These are phyloP conservation scores for Cyclotella kingstonii DNA, from an alignment of 108 stramenopile genomes.

Conservation along the genomic window DNA sequence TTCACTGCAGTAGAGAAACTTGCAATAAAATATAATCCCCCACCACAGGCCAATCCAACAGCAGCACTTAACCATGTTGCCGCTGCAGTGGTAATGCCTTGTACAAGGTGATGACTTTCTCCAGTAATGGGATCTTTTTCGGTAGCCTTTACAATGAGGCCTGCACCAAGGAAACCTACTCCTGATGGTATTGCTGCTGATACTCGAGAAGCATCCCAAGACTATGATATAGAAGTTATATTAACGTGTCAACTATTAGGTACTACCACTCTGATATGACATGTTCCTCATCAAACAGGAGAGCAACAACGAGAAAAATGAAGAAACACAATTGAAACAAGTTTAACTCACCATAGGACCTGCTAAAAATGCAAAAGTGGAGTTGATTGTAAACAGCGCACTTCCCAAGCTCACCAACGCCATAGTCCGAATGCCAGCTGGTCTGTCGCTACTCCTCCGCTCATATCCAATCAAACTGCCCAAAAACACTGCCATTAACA, in stretches of 20 bases:
- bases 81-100: slow-evolving; percentile 81
- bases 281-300: no score
- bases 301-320: no score
- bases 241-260: background rate
- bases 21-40: slow-evolving; percentile 83
- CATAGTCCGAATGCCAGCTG: slow-evolving; percentile 79
- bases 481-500: slow-evolving; percentile 39
- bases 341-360: slow-evolving; percentile 64
- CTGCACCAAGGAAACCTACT: slow-evolving; percentile 87
- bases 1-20: slow-evolving; percentile 67
- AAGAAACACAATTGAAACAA: background rate
- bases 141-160: slow-evolving; percentile 73
- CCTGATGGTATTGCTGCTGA: slow-evolving; percentile 76
- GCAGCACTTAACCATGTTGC: slow-evolving; percentile 66
- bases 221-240: background rate
- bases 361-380: slow-evolving; percentile 72
- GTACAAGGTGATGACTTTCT: slow-evolving; percentile 58
- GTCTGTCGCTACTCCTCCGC: slow-evolving; percentile 51
- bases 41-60: slow-evolving; percentile 75
- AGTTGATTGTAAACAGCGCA: slow-evolving; percentile 86
- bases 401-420: slow-evolving; percentile 80
- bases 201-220: slow-evolving; percentile 36
- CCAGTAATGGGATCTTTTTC: slow-evolving; percentile 46
- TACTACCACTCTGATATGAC: no score
- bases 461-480: slow-evolving; percentile 57